Base-by-base conservation (phyloP, 768 basidiomycete species). In the Amanita subjunquillea region DNA sequence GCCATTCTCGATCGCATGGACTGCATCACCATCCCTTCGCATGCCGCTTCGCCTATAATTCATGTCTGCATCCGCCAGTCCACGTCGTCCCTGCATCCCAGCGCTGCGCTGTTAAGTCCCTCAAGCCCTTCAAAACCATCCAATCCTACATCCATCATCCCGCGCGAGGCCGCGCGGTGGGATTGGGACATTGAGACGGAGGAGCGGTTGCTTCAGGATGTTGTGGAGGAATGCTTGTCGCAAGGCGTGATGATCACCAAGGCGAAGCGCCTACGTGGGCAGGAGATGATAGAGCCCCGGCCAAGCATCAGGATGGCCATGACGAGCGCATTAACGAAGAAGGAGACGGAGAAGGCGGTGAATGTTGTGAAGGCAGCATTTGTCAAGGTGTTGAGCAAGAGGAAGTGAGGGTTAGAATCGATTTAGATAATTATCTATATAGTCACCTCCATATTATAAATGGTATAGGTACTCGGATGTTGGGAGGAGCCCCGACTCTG, bases 301-400 rank as follows among this genome's bases (percentile, higher is more conserved):
- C 92, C 96, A 36, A 90, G 87, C 59, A 82, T 98, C 55, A 79
- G 90, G 55, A 70, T 98, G n/a, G 85, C 86, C 22, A 69, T 94
- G 56, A 85, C 79, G 4, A 78, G 83, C 12, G 91, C 82, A 12
- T 65, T 97, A 57, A 83, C 83, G 23, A 86, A 75, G 76, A 95
- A 94, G 70, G 96, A 98, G 60, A 80, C 83, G 51, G 93, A 96
- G 74, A 94, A 91, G 72, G 88, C 93, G 3, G 80, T 83, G 5
- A 70, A 69, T 22, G 76, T 87, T 17, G 67, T 99, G 53, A 90
- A 85, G 70, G 72, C 74, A 29, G 85, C 84, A 37, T 69, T 92
- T 42, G 72, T 76, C 38, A 91, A 93, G 71, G 80, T 90, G 3
- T 66, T 92, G 47, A 73, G 77, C 25, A 84, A 68, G 71, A 75